Conservation (phyloP, 2,329 filamentous ascomycete species). For the Xylariaceae sp. region DNA sequence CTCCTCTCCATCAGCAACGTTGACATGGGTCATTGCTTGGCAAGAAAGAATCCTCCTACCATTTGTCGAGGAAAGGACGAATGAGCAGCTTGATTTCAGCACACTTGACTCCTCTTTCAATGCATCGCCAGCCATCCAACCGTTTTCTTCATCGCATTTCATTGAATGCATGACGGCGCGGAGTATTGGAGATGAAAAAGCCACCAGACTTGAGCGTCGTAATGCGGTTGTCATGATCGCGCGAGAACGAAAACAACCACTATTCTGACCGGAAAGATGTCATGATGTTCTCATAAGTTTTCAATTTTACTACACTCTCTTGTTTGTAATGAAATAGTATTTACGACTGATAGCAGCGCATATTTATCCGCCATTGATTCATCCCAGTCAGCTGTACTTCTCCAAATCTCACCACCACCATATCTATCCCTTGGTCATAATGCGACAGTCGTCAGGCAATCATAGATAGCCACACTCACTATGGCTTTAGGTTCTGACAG, state of each 20-base stretch:
- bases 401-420: not conserved
- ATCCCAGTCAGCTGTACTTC: too few relatives aligned
- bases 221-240: too few relatives aligned
- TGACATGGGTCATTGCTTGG: not conserved
- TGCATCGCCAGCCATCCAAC: slow-evolving; percentile 17
- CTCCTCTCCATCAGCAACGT: slow-evolving; percentile 4
- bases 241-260: too few relatives aligned
- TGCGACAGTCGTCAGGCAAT: not conserved
- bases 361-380: too few relatives aligned
- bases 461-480: not conserved
- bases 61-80: slow-evolving; percentile 13
- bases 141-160: slow-evolving; percentile 5
- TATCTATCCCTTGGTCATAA: not conserved
- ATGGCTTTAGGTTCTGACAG: not conserved
- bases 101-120: slow-evolving; percentile 14
- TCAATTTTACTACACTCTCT: too few relatives aligned
- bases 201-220: too few relatives aligned
- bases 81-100: slow-evolving; percentile 17
- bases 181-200: too few relatives aligned
- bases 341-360: too few relatives aligned
- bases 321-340: too few relatives aligned
- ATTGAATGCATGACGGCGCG: too few relatives aligned
- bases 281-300: too few relatives aligned
- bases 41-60: slow-evolving; percentile 5
- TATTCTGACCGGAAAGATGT: too few relatives aligned